Evolutionary conservation across 805 yeast genomes (phyloP), one percentile per base, ranked within the genome.

Genomic region (Zygotorulaspora florentina): DNA sequence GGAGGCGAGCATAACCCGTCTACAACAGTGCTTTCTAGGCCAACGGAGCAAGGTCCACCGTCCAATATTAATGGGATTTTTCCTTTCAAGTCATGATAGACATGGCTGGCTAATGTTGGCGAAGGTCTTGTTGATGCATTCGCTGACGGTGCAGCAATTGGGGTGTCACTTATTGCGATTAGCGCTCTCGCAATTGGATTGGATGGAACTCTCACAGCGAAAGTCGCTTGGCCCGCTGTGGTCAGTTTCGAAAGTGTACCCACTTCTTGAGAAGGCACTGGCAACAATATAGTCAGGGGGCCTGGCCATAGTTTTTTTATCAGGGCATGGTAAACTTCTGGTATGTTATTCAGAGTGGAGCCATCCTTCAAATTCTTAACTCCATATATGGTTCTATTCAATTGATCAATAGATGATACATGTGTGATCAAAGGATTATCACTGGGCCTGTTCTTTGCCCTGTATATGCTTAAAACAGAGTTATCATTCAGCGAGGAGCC

Each of bases 131-230:
- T 93, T 1, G 96, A 88, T 1, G 96, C 91, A 65, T 93, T 93
- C 2, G 99, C 99, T 1, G 96, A 87, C 0, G 99, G 99, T 0
- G 99, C 99, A 1, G 99, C 99, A 30, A 93, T 67, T 1, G 99
- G 98, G 1, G 85, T 77, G 53, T 89, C 93, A 43, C 95, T 79
- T 10, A 86, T 58, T 1, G 87, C 85, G 43, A 93, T 89, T 38
- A 93, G 69, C 0, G 98, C 96, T 50, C 99, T 71, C 0, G 98
- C 98, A 1, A 93, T 77, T 0, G 91, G 87, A 64, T 91, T 85
- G 3, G 76, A 69, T 1, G 99, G 99, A 62, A 93, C 75, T 48
- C 99, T 74, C 1, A 89, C 95, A 0, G 97, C 99, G 62, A 90
- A 87, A 0, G 99, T 93, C 13, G 80, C 73, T 62, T 91, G 97